Conservation (phyloP, 1,139 yeast genomes). For the Yamadazyma triangularis region DNA sequence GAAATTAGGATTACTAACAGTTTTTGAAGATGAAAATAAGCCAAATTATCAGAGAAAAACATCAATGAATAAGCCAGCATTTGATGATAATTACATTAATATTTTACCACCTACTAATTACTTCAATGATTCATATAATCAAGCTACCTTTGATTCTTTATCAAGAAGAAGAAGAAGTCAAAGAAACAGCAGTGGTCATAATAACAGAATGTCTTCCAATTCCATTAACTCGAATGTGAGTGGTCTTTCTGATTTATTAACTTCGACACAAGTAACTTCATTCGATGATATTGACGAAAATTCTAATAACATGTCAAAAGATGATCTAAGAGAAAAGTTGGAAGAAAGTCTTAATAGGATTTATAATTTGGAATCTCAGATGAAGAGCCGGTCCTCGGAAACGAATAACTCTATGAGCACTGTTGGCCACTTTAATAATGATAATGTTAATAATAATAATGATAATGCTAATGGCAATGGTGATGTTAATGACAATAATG, state of each 20-base stretch:
- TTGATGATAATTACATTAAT: constrained; percentile 27
- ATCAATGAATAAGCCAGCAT: constrained; percentile 8
- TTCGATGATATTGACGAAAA: constrained; percentile 25
- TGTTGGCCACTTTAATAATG: too few relatives aligned
- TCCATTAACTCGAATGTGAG: constrained; percentile 40
- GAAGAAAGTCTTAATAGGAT: constrained; percentile 40
- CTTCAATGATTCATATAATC: constrained; percentile 20
- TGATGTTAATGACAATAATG: too few relatives aligned
- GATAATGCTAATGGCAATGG: constrained; percentile 2
- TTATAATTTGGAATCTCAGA: constrained; percentile 26
- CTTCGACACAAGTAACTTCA: constrained; percentile 35
- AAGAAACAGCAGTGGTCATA: neutral
- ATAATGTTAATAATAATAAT: constrained; percentile 1
- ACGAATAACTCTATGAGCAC: constrained; percentile 1
- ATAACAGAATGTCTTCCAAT: constrained; percentile 31
- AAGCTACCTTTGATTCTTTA: constrained; percentile 31
- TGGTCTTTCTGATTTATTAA: constrained; percentile 37
- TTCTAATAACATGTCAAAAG: constrained; percentile 20
- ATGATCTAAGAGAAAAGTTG: constrained; percentile 29
- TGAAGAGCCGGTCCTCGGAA: constrained; percentile 2
- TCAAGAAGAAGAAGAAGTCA: constrained; percentile 10
- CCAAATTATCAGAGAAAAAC: neutral
- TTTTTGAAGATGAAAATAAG: constrained; percentile 28
- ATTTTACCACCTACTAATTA: constrained; percentile 20
- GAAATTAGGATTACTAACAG: constrained; percentile 38